Conservation (phyloP, 2,329 filamentous ascomycete genomes). For the Emericellopsis atlantica region DNA sequence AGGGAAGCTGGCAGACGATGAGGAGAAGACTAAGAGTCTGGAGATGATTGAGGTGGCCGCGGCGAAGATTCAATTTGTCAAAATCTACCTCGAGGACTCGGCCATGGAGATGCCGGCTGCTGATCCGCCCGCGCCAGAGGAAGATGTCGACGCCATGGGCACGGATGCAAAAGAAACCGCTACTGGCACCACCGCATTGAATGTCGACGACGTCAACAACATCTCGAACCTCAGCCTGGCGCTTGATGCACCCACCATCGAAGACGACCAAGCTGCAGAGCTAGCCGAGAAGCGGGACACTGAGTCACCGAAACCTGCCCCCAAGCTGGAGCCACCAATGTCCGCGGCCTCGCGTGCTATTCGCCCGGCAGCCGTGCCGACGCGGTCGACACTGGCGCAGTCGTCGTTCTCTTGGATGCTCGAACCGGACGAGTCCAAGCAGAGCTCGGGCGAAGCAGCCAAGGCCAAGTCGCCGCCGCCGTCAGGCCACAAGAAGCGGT, state of each 20-base stretch:
- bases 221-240: constrained; percentile 1
- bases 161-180: neutral
- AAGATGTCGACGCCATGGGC: neutral
- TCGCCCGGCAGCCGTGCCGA: constrained; percentile 33
- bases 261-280: neutral
- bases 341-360: constrained; percentile 4
- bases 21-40: constrained; percentile 34
- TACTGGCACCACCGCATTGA: neutral
- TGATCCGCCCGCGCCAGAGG: constrained; percentile 6
- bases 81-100: constrained; percentile 46
- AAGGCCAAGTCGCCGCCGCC: constrained; percentile 15
- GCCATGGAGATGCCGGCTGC: constrained; percentile 32
- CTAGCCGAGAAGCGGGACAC: neutral
- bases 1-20: constrained; percentile 30
- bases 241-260: neutral
- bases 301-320: neutral
- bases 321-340: neutral
- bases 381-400: constrained; percentile 55
- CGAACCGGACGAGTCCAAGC: constrained; percentile 32
- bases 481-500: constrained; percentile 23
- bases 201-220: neutral
- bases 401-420: constrained; percentile 76
- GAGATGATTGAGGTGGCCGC: constrained; percentile 45
- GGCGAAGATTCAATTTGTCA: constrained; percentile 54
- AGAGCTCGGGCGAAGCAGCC: constrained; percentile 7